Evolutionary conservation across 1,284 basidiomycete species (phyloP).

Genomic region (Amylostereum chailletii): DNA sequence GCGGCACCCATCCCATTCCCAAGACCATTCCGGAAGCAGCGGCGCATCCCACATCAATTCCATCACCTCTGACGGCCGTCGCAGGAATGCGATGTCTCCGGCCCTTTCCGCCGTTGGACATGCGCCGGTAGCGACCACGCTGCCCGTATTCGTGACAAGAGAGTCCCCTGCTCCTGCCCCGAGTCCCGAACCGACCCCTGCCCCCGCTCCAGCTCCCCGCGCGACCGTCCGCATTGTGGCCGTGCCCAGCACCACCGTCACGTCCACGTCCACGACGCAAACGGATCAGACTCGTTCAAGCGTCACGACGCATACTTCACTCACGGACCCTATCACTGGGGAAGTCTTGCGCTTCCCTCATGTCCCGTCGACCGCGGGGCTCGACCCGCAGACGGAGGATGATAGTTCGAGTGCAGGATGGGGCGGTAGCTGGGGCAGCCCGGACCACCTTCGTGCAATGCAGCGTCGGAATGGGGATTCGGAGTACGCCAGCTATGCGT

Average conservation of each 20-base stretch:
- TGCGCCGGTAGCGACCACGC: conserved; percentile 11
- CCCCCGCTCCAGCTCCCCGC: conserved; percentile 3
- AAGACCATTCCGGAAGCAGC: conserved; percentile 26
- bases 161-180: background rate
- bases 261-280: conserved; percentile 15
- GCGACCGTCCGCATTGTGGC: conserved; percentile 9
- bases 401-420: background rate
- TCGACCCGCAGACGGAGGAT: background rate
- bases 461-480: conserved; percentile 7
- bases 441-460: conserved; percentile 7
- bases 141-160: too few relatives aligned
- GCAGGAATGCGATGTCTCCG: conserved; percentile 19
- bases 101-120: conserved; percentile 23
- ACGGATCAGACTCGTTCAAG: conserved; percentile 20
- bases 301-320: conserved; percentile 20
- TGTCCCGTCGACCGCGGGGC: conserved; percentile 19
- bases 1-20: conserved; percentile 36
- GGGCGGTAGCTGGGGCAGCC: conserved; percentile 12
- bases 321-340: conserved; percentile 27
- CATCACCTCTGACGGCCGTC: conserved; percentile 40
- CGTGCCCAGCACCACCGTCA: conserved; percentile 16
- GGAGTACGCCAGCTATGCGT: background rate
- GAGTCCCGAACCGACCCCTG: background rate
- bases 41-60: conserved; percentile 40
- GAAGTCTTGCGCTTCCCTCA: conserved; percentile 22